phyloP scores from a whole-genome alignment of 768 basidiomycete species.

The Suillus ampliporus region DNA sequence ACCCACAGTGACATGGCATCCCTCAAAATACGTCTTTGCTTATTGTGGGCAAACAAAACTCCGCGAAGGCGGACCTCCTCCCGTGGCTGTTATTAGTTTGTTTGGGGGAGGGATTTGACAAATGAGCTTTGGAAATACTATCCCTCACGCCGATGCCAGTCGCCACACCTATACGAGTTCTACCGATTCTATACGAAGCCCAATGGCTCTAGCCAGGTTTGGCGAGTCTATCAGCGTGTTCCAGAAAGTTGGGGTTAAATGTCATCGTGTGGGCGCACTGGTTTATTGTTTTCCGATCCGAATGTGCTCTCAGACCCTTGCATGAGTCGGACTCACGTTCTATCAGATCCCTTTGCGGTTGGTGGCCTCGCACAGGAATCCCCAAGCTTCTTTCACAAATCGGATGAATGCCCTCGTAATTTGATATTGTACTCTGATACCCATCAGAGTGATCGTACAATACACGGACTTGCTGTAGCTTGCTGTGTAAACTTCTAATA shows the following conservation, averaged over 20 bases:
- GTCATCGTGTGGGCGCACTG: neutral
- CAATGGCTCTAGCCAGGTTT: neutral
- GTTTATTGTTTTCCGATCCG: neutral
- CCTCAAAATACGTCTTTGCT: slow-evolving; percentile 79
- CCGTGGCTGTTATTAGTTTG: slow-evolving; percentile 72
- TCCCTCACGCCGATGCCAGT: too few species aligned
- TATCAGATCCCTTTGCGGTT: neutral
- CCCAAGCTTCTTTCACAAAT: neutral
- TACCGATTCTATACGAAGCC: neutral
- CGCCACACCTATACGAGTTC: neutral
- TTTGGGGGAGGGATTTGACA: slow-evolving; percentile 58
- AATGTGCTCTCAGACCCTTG: too few species aligned
- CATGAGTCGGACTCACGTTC: neutral
- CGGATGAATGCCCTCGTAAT: neutral
- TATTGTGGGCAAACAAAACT: slow-evolving; percentile 79
- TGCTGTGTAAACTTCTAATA: too few species aligned
- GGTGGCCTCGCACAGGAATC: neutral
- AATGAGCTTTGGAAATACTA: neutral
- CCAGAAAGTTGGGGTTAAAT: neutral
- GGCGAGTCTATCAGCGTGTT: neutral
- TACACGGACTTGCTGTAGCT: too few species aligned
- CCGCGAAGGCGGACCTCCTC: slow-evolving; percentile 67
- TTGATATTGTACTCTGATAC: neutral
- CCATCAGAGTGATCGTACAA: neutral
- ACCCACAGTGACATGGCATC: slow-evolving; percentile 84